These are phyloP conservation scores for Cladorrhinum samala DNA, from an alignment of 495 filamentous ascomycete genomes.

Conservation along the genomic window DNA sequence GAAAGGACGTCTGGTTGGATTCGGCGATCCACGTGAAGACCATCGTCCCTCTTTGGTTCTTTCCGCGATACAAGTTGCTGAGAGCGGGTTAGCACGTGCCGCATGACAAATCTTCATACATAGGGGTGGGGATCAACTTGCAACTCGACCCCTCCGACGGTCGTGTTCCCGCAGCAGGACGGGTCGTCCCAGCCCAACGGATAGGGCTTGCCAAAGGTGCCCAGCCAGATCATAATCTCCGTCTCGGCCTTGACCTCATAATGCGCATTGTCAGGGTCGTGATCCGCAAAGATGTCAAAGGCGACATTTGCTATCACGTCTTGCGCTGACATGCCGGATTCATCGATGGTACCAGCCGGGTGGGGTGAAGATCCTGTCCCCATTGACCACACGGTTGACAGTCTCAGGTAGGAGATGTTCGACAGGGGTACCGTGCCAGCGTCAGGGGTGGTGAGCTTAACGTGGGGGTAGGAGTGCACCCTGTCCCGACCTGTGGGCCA, in stretches of 20 bases:
- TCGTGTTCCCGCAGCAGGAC: conserved; percentile 6
- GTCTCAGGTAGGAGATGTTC: conserved; percentile 24
- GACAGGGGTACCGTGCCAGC: conserved; percentile 23
- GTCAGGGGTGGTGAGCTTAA: conserved; percentile 20
- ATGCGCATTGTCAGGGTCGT: conserved; percentile 9
- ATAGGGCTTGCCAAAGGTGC: conserved; percentile 16
- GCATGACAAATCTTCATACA: too few species aligned
- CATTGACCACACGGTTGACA: conserved; percentile 26
- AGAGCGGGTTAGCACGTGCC: background rate
- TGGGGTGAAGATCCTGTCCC: conserved; percentile 21
- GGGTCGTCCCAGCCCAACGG: conserved; percentile 18
- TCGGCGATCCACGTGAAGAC: conserved; percentile 25
- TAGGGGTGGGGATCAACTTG: conserved; percentile 9
- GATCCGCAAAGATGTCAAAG: conserved; percentile 29
- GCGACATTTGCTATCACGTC: conserved; percentile 24
- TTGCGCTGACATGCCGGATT: conserved; percentile 10
- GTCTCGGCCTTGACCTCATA: conserved; percentile 23
- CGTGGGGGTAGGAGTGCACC: conserved; percentile 31
- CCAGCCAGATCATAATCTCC: conserved; percentile 31
- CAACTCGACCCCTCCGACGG: conserved; percentile 18
- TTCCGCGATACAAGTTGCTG: conserved; percentile 22
- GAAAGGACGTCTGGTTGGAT: conserved; percentile 15
- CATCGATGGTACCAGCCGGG: conserved; percentile 14
- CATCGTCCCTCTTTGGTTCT: conserved; percentile 21
- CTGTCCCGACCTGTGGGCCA: conserved; percentile 17